phyloP scores from a whole-genome alignment of 2,329 filamentous ascomycete species.

The Trichophaea hybrida region DNA sequence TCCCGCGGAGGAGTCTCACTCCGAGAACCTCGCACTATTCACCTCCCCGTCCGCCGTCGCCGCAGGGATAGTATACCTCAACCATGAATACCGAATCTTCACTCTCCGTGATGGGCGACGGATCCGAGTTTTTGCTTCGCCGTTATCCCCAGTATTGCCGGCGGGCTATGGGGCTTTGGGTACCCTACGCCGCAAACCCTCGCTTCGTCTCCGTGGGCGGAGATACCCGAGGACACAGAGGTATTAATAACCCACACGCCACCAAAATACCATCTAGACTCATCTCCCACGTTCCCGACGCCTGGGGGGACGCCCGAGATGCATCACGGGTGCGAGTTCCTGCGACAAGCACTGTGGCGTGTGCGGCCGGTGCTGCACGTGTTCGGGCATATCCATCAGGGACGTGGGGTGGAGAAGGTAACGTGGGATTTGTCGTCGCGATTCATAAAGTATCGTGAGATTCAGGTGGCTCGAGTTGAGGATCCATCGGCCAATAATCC shows the following conservation, averaged over 20 bases:
- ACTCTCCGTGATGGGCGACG: slow-evolving; percentile 39
- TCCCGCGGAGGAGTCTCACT: slow-evolving; percentile 38
- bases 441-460: slow-evolving; percentile 36
- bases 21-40: slow-evolving; percentile 43
- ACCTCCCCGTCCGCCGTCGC: slow-evolving; percentile 28
- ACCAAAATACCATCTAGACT: slow-evolving; percentile 35
- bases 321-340: slow-evolving; percentile 44
- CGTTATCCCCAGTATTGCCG: slow-evolving; percentile 42
- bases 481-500: neutral
- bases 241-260: slow-evolving; percentile 60
- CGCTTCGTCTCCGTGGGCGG: slow-evolving; percentile 40
- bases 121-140: slow-evolving; percentile 58
- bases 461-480: slow-evolving; percentile 37
- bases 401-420: slow-evolving; percentile 48
- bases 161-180: slow-evolving; percentile 49
- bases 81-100: slow-evolving; percentile 44
- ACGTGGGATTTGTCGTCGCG: slow-evolving; percentile 40
- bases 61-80: slow-evolving; percentile 48
- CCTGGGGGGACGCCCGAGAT: slow-evolving; percentile 31
- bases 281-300: slow-evolving; percentile 37
- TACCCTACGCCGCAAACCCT: slow-evolving; percentile 21
- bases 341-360: slow-evolving; percentile 44
- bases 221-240: slow-evolving; percentile 47
- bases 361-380: slow-evolving; percentile 50
- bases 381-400: slow-evolving; percentile 60